Evolutionary conservation across 257 asterid genomes (phyloP), one percentile per base, ranked within the genome.

Genomic region (Solanum chiquidenum): DNA sequence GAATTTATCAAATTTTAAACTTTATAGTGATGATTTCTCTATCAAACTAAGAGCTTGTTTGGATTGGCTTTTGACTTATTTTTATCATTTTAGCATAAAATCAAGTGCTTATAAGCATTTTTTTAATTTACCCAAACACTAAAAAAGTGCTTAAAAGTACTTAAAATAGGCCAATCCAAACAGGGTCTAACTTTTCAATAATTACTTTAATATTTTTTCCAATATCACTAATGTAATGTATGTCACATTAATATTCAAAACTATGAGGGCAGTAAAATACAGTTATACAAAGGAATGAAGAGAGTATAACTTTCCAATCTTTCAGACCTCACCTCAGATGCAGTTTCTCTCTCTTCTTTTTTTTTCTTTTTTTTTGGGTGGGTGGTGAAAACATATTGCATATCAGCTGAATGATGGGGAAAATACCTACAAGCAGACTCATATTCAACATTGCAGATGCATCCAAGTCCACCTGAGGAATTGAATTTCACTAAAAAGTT

Each of bases 391-490:
- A 49, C 71, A 37, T 37, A 76, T 86, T 86, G 76, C 14, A 62
- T 75, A 87, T 86, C 21, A 20, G 29, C 84, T 38, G 82, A 86
- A 89, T 83, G 87, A 83, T 49, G 68, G 64, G 74, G 49, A 85
- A 83, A 68, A 60, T 86, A 96, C 99, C 98, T 94, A 98, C 99
- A 95, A 21, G 92, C 85, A 76, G 98, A 95, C 88, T 96, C 98
- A 90, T 93, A 92, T 72, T 91, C 89, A 85, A 94, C 96, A 29
- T 87, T 95, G 95, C 99, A 95, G 91, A 95, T 92, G 96, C 99
- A 97, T 88, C 98, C 99, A 89, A 96, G 93, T 87, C 95, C 98
- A 90, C 95, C 99, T 97, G 92, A 14, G 68, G 85, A 25, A 37
- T 85, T 85, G 62, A 85, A 85, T 27, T 62, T 58, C 38, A 25